A percentile compares a stretch with the other conserved stretches of the same genome.
Evolutionary conservation across 176 grass and related monocot species (phyloP).

Genomic region (Chrysopogon serrulatus): DNA sequence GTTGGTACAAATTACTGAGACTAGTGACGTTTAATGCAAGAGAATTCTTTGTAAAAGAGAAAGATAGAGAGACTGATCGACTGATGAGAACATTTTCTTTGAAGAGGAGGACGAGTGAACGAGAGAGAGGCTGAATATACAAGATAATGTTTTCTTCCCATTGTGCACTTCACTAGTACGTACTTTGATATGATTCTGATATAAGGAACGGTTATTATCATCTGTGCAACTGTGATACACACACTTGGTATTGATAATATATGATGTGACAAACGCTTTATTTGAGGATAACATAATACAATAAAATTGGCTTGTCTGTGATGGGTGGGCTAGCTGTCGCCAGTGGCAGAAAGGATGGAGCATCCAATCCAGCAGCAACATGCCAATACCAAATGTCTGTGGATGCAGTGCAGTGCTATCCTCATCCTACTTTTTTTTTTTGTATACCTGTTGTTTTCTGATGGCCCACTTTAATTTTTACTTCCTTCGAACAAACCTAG

Average conservation of each 20-base stretch:
- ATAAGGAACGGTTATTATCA: slow-evolving; percentile 1
- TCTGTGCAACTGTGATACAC: background rate
- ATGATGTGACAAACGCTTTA: slow-evolving; percentile 24
- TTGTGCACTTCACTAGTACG: background rate
- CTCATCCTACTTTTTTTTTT: background rate
- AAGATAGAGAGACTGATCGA: no score
- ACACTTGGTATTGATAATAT: background rate
- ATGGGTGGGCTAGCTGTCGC: background rate
- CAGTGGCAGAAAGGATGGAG: slow-evolving; percentile 5
- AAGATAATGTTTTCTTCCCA: background rate
- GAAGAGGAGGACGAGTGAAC: background rate
- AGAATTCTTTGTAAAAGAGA: background rate
- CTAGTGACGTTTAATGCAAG: background rate
- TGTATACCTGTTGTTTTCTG: background rate
- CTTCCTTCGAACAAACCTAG: background rate
- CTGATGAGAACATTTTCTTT: no score
- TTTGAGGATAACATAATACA: slow-evolving; percentile 9
- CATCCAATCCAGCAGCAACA: background rate
- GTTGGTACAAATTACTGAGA: background rate
- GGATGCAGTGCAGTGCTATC: background rate
- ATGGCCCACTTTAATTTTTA: background rate
- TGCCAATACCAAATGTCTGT: slow-evolving; percentile 5
- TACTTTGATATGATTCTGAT: background rate
- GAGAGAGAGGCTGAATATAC: background rate
- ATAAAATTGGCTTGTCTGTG: slow-evolving; percentile 1